These are phyloP conservation scores for Gyromitra esculenta DNA, from an alignment of 2,329 filamentous ascomycete species.

Conservation along the genomic window DNA sequence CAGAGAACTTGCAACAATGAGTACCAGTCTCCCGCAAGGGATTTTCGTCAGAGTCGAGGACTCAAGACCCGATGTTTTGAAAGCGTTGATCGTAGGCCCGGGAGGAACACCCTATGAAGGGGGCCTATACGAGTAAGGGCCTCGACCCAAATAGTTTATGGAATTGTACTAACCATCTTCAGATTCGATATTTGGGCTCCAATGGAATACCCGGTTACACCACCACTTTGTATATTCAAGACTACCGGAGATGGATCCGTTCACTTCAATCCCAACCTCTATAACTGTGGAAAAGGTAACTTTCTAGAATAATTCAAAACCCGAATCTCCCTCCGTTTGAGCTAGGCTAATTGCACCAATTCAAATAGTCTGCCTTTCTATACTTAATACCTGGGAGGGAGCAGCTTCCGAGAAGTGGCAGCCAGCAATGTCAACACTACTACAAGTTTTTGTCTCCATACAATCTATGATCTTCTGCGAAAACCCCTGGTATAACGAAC, in stretches of 20 bases:
- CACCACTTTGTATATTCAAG: slow-evolving; percentile 63
- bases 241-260: slow-evolving; percentile 63
- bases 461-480: slow-evolving; percentile 69
- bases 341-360: slow-evolving; percentile 35
- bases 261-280: slow-evolving; percentile 67
- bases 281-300: slow-evolving; percentile 64
- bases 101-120: slow-evolving; percentile 66
- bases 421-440: slow-evolving; percentile 63
- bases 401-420: slow-evolving; percentile 62
- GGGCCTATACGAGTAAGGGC: slow-evolving; percentile 64
- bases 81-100: slow-evolving; percentile 65
- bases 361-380: slow-evolving; percentile 64
- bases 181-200: slow-evolving; percentile 65
- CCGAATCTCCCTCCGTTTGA: not conserved
- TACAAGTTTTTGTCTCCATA: slow-evolving; percentile 68
- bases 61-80: slow-evolving; percentile 65
- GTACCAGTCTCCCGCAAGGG: slow-evolving; percentile 64
- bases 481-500: slow-evolving; percentile 68
- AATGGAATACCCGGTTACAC: slow-evolving; percentile 61
- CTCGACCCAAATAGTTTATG: not conserved
- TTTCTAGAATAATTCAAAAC: slow-evolving; percentile 10
- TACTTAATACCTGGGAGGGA: slow-evolving; percentile 66
- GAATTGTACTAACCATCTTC: not conserved
- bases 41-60: slow-evolving; percentile 65
- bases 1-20: slow-evolving; percentile 63